phyloP scores from a whole-genome alignment of 1,284 basidiomycete species.

The Lentinus polychrous region DNA sequence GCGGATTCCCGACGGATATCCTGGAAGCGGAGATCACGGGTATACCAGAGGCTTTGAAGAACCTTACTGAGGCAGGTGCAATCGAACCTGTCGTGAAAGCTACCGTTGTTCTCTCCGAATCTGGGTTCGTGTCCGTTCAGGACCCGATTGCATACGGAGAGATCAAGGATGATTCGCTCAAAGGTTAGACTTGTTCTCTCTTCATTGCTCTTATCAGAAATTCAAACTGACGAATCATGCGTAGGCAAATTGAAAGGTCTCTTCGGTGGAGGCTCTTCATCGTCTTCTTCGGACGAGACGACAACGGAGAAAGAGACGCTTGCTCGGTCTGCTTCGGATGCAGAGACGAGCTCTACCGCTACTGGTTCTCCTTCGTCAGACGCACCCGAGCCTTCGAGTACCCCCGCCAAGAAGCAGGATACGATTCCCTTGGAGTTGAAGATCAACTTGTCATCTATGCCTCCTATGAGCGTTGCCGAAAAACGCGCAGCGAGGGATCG shows the following conservation, averaged over 20 bases:
- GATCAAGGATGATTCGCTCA: conserved; percentile 70
- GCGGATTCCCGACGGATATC: conserved; percentile 62
- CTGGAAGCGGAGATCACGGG: conserved; percentile 64
- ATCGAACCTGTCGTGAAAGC: conserved; percentile 74
- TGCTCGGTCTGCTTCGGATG: conserved; percentile 10
- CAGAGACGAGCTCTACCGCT: conserved; percentile 16
- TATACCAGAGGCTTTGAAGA: conserved; percentile 62
- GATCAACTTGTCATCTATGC: conserved; percentile 53
- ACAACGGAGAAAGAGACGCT: conserved; percentile 8
- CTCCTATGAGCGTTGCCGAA: conserved; percentile 67
- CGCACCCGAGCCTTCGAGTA: conserved; percentile 21
- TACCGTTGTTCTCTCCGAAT: conserved; percentile 75
- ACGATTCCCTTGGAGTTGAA: conserved; percentile 62
- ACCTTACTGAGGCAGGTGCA: conserved; percentile 69
- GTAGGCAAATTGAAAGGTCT: conserved; percentile 81
- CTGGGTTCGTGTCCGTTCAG: conserved; percentile 75
- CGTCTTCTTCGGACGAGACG: conserved; percentile 19
- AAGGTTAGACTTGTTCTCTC: conserved; percentile 38
- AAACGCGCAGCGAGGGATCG: conserved; percentile 65
- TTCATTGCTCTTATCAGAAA: conserved; percentile 6
- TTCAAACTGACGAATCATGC: background rate
- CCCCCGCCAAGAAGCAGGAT: conserved; percentile 31
- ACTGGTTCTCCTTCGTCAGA: conserved; percentile 17
- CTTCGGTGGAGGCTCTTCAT: conserved; percentile 59
- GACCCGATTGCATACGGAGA: conserved; percentile 73